A percentile compares a stretch with the other conserved stretches of the same genome.
Conservation (phyloP, 306 rosid species). For the Calophaca sinica region DNA sequence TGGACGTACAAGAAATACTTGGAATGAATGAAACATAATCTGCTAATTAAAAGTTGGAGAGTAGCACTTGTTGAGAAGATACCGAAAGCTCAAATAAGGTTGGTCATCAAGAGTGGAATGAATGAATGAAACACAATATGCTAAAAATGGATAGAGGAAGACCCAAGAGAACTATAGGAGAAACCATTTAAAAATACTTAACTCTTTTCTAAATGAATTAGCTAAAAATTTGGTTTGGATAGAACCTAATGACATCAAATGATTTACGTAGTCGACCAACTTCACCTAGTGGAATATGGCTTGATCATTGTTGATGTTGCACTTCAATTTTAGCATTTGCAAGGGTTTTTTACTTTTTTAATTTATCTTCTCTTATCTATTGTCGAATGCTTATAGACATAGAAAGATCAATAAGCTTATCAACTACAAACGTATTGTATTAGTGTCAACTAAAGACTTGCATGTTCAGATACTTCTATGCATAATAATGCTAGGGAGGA, state of each 20-base stretch:
- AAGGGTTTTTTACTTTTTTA: background rate
- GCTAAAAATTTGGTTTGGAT: background rate
- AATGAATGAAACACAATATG: background rate
- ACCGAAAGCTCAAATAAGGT: background rate
- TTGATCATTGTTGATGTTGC: slow-evolving; percentile 2
- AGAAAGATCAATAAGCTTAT: background rate
- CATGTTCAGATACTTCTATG: background rate
- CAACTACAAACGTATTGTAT: background rate
- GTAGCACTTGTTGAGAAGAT: background rate
- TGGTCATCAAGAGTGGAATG: background rate
- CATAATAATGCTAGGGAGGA: background rate
- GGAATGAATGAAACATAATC: too few species aligned
- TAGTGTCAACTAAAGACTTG: background rate
- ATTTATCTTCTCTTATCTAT: slow-evolving; percentile 7
- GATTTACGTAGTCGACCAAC: background rate
- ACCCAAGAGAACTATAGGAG: background rate
- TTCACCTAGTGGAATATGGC: background rate
- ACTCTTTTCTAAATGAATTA: background rate
- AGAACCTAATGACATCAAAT: background rate
- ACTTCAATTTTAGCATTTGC: background rate
- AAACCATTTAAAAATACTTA: background rate
- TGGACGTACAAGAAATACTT: background rate
- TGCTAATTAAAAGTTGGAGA: background rate
- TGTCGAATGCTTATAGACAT: slow-evolving; percentile 1
- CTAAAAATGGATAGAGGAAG: background rate